Percentiles rank a stretch among this genome's conserved stretches.
phyloP scores from a whole-genome alignment of 2,329 filamentous ascomycete species.

The Lachnellula hyalina region DNA sequence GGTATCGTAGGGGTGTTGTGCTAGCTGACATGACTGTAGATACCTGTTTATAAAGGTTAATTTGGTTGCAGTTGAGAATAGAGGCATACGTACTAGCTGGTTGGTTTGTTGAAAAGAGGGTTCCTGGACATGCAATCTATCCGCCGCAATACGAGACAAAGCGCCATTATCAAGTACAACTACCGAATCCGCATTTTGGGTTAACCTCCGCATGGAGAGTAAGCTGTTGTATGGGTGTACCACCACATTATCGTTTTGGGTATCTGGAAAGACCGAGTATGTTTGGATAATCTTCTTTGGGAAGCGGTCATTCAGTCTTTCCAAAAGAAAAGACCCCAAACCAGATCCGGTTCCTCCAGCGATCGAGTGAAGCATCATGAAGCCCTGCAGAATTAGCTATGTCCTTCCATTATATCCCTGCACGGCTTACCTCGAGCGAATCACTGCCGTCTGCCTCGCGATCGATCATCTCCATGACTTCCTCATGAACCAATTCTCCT shows the following conservation, averaged over 20 bases:
- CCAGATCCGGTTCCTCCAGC: slow-evolving; percentile 95
- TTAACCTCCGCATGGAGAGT: slow-evolving; percentile 82
- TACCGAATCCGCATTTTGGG: slow-evolving; percentile 95
- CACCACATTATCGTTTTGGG: slow-evolving; percentile 83
- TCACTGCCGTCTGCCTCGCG: slow-evolving; percentile 97
- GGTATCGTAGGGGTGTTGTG: slow-evolving; percentile 92
- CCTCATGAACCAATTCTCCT: slow-evolving; percentile 86
- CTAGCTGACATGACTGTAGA: slow-evolving; percentile 98
- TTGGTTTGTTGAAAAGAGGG: slow-evolving; percentile 97
- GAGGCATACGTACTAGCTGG: slow-evolving; percentile 61
- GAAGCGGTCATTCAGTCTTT: slow-evolving; percentile 93
- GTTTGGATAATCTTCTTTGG: slow-evolving; percentile 99
- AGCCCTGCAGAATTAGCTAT: slow-evolving; percentile 54
- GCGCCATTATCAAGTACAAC: slow-evolving; percentile 97
- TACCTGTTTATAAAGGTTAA: slow-evolving; percentile 44
- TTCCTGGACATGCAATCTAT: slow-evolving; percentile 89
- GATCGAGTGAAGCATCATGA: slow-evolving; percentile 98
- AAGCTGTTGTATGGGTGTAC: slow-evolving; percentile 98
- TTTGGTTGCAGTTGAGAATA: neutral
- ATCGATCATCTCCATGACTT: slow-evolving; percentile 99
- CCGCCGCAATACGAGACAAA: slow-evolving; percentile 86
- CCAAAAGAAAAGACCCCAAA: slow-evolving; percentile 89
- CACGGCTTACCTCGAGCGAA: slow-evolving; percentile 67
- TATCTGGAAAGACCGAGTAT: slow-evolving; percentile 97
- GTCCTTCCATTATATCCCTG: slow-evolving; percentile 4